Evolutionary conservation across 1,139 yeast species (phyloP), one percentile per base, ranked within the genome.

Genomic region (Yamadazyma triangularis): DNA sequence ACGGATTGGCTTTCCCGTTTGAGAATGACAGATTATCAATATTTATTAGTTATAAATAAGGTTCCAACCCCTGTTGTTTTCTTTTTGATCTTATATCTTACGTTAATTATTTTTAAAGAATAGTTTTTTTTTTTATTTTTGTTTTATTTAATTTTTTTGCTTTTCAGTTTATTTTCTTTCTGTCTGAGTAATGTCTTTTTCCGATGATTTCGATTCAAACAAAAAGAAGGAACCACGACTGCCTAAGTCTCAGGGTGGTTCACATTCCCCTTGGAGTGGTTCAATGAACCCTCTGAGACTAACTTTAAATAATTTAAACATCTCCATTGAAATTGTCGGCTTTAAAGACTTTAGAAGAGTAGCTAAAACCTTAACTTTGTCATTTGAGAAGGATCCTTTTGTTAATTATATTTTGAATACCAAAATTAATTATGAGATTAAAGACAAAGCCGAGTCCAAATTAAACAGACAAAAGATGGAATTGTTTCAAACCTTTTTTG

Each of bases 331-430:
- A 32, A 44, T 49, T 32, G 64, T 58, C 22, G 40, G 48, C 12
- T 33, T 58, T 24, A 56, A 52, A 42, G 70, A 64, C 36, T 63
- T 63, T 38, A 59, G 53, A 33, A 47, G 70, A 28, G 60, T 62
- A 27, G 68, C 70, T 4, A 54, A 52, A 30, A 64, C 71, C n/a
- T 51, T 64, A 28, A 45, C 53, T 32, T 39, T 60, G 31, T 60
- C 69, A 4, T 64, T 64, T 39, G 63, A 58, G 35, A 51, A 60
- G 27, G 70, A 64, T 48, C 71, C 71, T 25, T 64, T 63, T 42
- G 57, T 59, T 33, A 63, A 63, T 40, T 61, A 60, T 37, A 58
- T 63, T 25, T 53, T 64, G 37, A 60, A 60, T 40, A 64, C 70
- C 8, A 50, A 51, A 33, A 45, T 51, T 23, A 47, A 44, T 30